Percentiles rank a stretch among this genome's conserved stretches.
Evolutionary conservation across 129 eudicot genomes (phyloP).

Genomic region (Flaveria brownii): DNA sequence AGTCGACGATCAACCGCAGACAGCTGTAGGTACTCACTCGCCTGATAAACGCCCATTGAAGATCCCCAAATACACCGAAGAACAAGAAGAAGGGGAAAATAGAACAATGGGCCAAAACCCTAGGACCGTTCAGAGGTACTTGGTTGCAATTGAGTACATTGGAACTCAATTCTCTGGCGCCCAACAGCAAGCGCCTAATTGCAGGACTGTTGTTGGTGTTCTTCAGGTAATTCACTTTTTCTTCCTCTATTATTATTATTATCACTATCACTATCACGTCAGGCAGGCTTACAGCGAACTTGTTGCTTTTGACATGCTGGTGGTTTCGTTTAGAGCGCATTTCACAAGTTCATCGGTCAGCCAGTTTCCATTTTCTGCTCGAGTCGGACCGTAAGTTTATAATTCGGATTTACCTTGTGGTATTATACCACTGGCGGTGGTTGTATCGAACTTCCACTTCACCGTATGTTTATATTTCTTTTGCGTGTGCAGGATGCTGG

Average conservation of each 20-base stretch:
- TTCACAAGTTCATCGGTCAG: slow-evolving; percentile 83
- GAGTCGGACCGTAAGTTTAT: slow-evolving; percentile 76
- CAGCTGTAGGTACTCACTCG: slow-evolving; percentile 28
- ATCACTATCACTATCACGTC: not conserved
- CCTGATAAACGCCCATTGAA: slow-evolving; percentile 49
- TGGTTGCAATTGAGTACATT: slow-evolving; percentile 83
- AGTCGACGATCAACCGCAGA: slow-evolving; percentile 32
- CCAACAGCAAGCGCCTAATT: slow-evolving; percentile 63
- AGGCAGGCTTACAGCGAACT: not conserved
- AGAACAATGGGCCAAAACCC: slow-evolving; percentile 54
- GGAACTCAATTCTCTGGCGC: slow-evolving; percentile 92
- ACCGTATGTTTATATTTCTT: not conserved
- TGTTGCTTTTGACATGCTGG: slow-evolving; percentile 9
- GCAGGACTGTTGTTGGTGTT: slow-evolving; percentile 86
- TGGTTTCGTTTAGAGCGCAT: slow-evolving; percentile 64
- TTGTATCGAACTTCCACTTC: not conserved
- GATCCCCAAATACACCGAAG: slow-evolving; percentile 37
- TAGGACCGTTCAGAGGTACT: slow-evolving; percentile 58
- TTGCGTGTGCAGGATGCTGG: slow-evolving; percentile 77
- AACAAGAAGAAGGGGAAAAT: slow-evolving; percentile 23
- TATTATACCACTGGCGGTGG: not conserved
- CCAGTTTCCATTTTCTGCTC: slow-evolving; percentile 89
- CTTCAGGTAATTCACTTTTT: slow-evolving; percentile 53
- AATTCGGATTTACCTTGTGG: not conserved
- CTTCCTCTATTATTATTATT: not conserved